Conservation (phyloP, 139 green algal species). For the Closterium sp. region DNA sequence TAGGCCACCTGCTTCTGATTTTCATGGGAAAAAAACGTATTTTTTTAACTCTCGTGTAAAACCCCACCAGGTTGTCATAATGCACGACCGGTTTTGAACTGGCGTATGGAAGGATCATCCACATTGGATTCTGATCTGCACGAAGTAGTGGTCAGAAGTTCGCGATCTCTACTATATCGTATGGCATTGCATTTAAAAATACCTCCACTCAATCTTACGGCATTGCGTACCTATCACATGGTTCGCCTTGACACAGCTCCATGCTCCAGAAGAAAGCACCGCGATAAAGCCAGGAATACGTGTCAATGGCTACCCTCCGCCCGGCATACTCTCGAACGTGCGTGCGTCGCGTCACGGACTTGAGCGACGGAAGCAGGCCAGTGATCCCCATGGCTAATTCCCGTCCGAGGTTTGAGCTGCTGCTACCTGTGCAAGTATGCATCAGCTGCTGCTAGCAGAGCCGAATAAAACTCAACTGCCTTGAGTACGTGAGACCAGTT, state of each 20-base stretch:
- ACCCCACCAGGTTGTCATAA: background rate
- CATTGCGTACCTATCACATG: constrained; percentile 67
- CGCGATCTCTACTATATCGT: background rate
- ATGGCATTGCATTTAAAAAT: constrained; percentile 3
- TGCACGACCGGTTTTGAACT: background rate
- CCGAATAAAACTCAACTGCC: background rate
- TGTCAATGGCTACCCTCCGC: constrained; percentile 83
- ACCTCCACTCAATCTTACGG: too few species aligned
- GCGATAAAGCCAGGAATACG: constrained; percentile 91
- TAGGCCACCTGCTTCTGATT: too few species aligned
- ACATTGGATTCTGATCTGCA: background rate
- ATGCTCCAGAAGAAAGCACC: constrained; percentile 80
- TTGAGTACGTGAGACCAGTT: too few species aligned
- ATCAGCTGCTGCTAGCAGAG: background rate
- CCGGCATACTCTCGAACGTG: constrained; percentile 68
- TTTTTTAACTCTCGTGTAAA: background rate
- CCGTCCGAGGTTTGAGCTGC: background rate
- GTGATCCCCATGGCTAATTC: constrained; percentile 39
- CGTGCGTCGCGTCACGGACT: constrained; percentile 13
- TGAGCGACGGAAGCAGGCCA: constrained; percentile 34
- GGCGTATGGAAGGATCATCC: background rate
- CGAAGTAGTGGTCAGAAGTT: background rate
- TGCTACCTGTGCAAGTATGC: background rate
- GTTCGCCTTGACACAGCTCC: constrained; percentile 79
- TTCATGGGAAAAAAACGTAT: too few species aligned